Conservation (phyloP, 139 green algal genomes). For the Pseudopediastrum boryanum region DNA sequence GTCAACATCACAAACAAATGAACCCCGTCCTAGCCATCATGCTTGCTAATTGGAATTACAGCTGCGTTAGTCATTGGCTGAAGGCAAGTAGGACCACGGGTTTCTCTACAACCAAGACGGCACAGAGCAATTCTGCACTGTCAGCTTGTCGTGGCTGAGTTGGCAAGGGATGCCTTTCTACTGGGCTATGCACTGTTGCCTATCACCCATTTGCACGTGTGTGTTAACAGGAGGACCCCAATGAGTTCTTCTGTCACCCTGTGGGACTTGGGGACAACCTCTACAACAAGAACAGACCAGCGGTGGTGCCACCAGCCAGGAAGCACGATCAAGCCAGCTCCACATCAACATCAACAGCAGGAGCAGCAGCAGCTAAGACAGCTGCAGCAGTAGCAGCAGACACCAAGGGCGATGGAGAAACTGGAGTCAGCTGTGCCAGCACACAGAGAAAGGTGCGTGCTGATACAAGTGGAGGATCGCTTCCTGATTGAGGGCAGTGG, state of each 20-base stretch:
- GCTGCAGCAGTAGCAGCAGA: slow-evolving; percentile 12
- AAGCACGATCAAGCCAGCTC: slow-evolving; percentile 1
- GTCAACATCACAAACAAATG: background rate
- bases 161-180: too few relatives aligned
- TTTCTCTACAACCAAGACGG: too few relatives aligned
- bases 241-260: slow-evolving; percentile 72
- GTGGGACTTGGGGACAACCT: slow-evolving; percentile 65
- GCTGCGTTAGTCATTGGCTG: background rate
- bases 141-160: too few relatives aligned
- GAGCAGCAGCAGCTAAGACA: background rate
- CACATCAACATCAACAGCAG: background rate
- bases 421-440: background rate
- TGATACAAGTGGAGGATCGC: too few relatives aligned
- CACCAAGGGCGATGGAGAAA: background rate
- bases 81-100: background rate
- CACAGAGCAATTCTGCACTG: too few relatives aligned
- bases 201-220: background rate
- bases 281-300: slow-evolving; percentile 59
- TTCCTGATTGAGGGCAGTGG: too few relatives aligned
- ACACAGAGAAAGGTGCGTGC: background rate
- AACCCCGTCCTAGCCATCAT: background rate
- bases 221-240: slow-evolving; percentile 44
- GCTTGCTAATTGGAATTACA: background rate
- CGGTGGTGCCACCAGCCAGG: slow-evolving; percentile 50
- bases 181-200: too few relatives aligned